phyloP scores from a whole-genome alignment of 345 rosid species.

The Rhizophora mangle region DNA sequence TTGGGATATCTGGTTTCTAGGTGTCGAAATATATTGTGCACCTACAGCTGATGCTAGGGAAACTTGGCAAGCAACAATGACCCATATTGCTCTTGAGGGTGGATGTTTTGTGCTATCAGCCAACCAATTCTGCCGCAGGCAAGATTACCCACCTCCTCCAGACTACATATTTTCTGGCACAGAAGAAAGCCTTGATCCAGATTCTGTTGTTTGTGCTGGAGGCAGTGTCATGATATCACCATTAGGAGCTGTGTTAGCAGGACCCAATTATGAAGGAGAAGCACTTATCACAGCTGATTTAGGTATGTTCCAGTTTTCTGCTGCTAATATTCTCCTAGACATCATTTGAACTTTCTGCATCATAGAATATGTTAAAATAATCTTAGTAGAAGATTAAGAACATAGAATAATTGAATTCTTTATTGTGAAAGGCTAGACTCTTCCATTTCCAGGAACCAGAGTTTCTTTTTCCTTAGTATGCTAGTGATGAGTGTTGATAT shows the following conservation, averaged over 20 bases:
- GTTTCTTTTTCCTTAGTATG: too few relatives aligned
- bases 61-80: constrained; percentile 85
- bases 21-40: constrained; percentile 89
- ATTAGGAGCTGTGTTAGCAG: constrained; percentile 71
- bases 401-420: too few relatives aligned
- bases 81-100: constrained; percentile 94
- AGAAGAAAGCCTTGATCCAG: constrained; percentile 64
- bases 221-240: constrained; percentile 93
- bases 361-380: neutral
- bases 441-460: too few relatives aligned
- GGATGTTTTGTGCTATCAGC: constrained; percentile 91
- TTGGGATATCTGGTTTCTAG: constrained; percentile 30
- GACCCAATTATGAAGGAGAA: constrained; percentile 89
- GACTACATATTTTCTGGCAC: constrained; percentile 64
- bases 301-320: constrained; percentile 39
- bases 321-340: neutral
- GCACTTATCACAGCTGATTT: constrained; percentile 83
- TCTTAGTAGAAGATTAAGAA: neutral
- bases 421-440: too few relatives aligned
- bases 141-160: constrained; percentile 90
- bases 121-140: constrained; percentile 82
- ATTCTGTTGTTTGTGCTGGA: constrained; percentile 82
- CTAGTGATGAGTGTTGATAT: too few relatives aligned
- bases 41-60: constrained; percentile 92
- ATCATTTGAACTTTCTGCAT: neutral